A percentile compares a stretch with the other conserved stretches of the same genome.
Evolutionary conservation across 2,329 filamentous ascomycete genomes (phyloP).

Genomic region (Trichoderma polysporum): DNA sequence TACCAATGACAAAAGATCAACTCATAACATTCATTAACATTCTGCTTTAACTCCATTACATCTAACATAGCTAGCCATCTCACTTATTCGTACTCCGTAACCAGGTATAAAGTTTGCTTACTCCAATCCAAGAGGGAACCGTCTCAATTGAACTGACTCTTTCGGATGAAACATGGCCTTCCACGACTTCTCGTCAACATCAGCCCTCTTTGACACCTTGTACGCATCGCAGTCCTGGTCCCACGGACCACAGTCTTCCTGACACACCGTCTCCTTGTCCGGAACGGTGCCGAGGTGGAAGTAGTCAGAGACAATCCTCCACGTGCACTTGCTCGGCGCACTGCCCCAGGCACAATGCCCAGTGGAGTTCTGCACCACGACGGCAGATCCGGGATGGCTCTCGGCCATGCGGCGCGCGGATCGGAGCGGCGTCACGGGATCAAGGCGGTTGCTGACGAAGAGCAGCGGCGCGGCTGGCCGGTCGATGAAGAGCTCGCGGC

Average conservation of each 20-base stretch:
- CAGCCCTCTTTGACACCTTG: not conserved
- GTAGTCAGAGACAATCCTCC: slow-evolving; percentile 24
- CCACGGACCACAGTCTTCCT: slow-evolving; percentile 27
- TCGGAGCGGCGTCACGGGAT: slow-evolving; percentile 45
- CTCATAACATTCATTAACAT: too few relatives aligned
- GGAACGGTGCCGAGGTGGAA: slow-evolving; percentile 27
- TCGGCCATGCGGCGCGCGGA: slow-evolving; percentile 22
- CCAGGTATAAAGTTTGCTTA: too few relatives aligned
- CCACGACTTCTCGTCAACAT: not conserved
- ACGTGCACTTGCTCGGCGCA: slow-evolving; percentile 25
- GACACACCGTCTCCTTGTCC: slow-evolving; percentile 23
- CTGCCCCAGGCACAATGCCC: slow-evolving; percentile 24
- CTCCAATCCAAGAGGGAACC: not conserved
- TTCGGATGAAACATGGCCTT: not conserved
- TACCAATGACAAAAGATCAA: too few relatives aligned
- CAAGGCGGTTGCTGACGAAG: slow-evolving; percentile 42
- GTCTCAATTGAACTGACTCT: not conserved
- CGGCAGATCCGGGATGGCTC: slow-evolving; percentile 25
- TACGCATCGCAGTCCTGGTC: slow-evolving; percentile 13
- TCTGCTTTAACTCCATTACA: too few relatives aligned
- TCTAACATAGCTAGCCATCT: not conserved
- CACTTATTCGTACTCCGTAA: too few relatives aligned
- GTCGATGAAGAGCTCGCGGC: slow-evolving; percentile 25
- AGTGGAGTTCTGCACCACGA: slow-evolving; percentile 27
- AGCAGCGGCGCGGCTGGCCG: slow-evolving; percentile 43